Base-by-base conservation (phyloP, 1,139 yeast species). In the Scheffersomyces lignicola region DNA sequence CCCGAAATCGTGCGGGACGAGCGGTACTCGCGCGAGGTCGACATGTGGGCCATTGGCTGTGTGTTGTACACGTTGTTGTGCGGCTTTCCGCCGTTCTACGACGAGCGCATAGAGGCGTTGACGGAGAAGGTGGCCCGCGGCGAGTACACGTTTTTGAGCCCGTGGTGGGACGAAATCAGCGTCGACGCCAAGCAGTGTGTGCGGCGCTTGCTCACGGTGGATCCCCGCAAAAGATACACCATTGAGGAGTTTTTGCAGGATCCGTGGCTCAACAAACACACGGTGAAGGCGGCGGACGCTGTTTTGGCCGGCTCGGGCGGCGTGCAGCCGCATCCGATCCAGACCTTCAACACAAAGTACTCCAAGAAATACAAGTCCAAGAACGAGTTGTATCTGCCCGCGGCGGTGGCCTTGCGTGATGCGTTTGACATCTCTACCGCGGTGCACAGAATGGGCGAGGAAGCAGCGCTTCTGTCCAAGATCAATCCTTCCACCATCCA, bases 391-490 rank as follows among this genome's bases (percentile, higher is more conserved):
- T 83, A 83, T 49, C 83, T 96, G 1, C 97, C 97, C 4, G 96
- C 94, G 5, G 94, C 94, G 0, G 87, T 83, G 36, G 95, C 95
- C 0, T 76, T 92, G 69, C 83, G 89, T 49, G 98, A 92, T 52
- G 97, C 96, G 7, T 90, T 90, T 61, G 98, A 92, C 54, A 85
- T 92, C 11, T 83, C 96, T 13, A 82, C 94, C 39, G 97, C 97
- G 0, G 95, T 92, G 7, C 96, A 89, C 56, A 80, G 98, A 58
- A 79, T 80, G 71, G 96, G 90, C 26, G 96, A 87, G 61, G 97
- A 88, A 53, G 83, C 82, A 15, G 75, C 79, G 2, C 62, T 80
- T 30, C 57, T 67, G 15, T 59, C 62, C 32, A 62, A 57, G 33
- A 56, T 56, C 31, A 46, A 55, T 26, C 48, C 54, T 9, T 43